phyloP scores from a whole-genome alignment of 495 filamentous ascomycete genomes.

The Halenospora varia region DNA sequence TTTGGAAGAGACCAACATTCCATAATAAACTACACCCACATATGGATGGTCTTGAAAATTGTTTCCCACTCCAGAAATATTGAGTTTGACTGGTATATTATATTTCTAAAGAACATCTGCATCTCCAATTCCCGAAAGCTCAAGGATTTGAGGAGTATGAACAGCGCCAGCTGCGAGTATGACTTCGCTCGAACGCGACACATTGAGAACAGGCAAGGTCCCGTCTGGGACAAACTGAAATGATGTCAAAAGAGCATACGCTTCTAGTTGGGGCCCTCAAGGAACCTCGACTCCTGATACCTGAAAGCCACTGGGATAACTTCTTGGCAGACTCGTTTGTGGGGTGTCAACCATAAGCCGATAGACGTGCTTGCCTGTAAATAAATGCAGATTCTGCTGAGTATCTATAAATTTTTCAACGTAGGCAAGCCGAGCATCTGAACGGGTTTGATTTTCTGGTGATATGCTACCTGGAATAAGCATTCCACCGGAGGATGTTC shows the following conservation, averaged over 20 bases:
- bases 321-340: not conserved
- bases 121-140: constrained; percentile 60
- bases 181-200: constrained; percentile 45
- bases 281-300: constrained; percentile 7
- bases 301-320: not conserved
- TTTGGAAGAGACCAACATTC: not conserved
- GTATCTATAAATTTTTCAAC: not conserved
- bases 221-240: constrained; percentile 7
- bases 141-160: constrained; percentile 60
- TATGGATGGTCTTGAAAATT: constrained; percentile 56
- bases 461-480: not conserved
- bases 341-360: constrained; percentile 2
- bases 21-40: constrained; percentile 11
- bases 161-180: constrained; percentile 59
- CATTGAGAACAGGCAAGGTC: constrained; percentile 4
- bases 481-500: constrained; percentile 26
- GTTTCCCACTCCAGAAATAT: constrained; percentile 59
- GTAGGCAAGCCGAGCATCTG: not conserved
- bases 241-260: not conserved
- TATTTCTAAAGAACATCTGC: constrained; percentile 38
- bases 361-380: constrained; percentile 5
- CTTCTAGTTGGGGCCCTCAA: not conserved
- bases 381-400: constrained; percentile 1
- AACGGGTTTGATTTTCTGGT: constrained; percentile 5
- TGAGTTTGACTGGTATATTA: constrained; percentile 45